Evolutionary conservation across 805 yeast genomes (phyloP).

Genomic region (Tetrapisispora iriomotensis): DNA sequence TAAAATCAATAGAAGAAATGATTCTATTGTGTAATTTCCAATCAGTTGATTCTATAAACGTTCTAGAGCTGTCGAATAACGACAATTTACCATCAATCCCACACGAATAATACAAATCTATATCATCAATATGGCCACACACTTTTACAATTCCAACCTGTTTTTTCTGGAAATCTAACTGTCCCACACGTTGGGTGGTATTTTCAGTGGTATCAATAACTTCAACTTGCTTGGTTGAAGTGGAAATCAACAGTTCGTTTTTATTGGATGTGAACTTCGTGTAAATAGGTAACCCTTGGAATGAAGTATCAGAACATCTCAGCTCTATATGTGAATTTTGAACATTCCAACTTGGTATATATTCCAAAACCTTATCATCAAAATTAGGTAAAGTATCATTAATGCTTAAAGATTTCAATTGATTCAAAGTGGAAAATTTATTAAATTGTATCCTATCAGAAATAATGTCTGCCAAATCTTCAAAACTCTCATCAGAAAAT

Average conservation of each 20-base stretch:
- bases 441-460: slow-evolving; percentile 22
- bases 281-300: not conserved
- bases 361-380: not conserved
- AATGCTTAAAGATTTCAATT: slow-evolving; percentile 10
- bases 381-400: slow-evolving; percentile 6
- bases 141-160: slow-evolving; percentile 10
- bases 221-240: slow-evolving; percentile 8
- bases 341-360: slow-evolving; percentile 15
- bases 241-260: slow-evolving; percentile 7
- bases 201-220: slow-evolving; percentile 3
- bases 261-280: slow-evolving; percentile 1
- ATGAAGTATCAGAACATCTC: not conserved
- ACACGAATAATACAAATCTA: slow-evolving; percentile 12
- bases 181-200: not conserved
- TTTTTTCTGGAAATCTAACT: not conserved
- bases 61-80: slow-evolving; percentile 6
- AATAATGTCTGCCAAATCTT: slow-evolving; percentile 13
- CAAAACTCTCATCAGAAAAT: not conserved
- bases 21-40: slow-evolving; percentile 32
- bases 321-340: not conserved
- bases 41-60: not conserved
- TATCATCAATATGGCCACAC: slow-evolving; percentile 13
- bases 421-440: slow-evolving; percentile 9
- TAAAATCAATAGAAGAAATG: slow-evolving; percentile 29
- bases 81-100: slow-evolving; percentile 19